phyloP scores from a whole-genome alignment of 2,329 filamentous ascomycete genomes.

The Fulvia fulva region DNA sequence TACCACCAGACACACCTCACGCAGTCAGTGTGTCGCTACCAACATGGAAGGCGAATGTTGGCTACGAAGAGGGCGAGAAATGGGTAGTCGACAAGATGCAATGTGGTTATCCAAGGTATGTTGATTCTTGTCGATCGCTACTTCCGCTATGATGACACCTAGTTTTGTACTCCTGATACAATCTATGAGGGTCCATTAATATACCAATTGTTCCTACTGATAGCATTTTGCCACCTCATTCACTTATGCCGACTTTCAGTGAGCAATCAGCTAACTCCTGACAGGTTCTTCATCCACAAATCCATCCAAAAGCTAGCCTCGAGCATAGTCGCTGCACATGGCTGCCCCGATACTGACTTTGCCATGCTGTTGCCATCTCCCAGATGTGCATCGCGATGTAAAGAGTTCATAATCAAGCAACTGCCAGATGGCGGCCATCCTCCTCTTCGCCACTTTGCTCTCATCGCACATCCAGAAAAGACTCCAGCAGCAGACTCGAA shows the following conservation, averaged over 20 bases:
- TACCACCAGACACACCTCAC: conserved; percentile 74
- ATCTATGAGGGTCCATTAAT: not conserved
- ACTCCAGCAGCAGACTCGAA: conserved; percentile 35
- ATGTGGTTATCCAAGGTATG: conserved; percentile 82
- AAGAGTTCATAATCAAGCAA: conserved; percentile 65
- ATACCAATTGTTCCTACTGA: conserved; percentile 11
- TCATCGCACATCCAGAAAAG: conserved; percentile 58
- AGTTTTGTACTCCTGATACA: conserved; percentile 1
- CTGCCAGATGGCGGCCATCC: conserved; percentile 50
- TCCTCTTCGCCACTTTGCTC: conserved; percentile 56
- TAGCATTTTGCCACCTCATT: not conserved
- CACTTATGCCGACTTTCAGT: not conserved
- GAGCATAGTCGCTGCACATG: conserved; percentile 63
- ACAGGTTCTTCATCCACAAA: conserved; percentile 86
- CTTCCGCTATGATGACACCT: not conserved
- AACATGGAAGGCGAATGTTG: conserved; percentile 86
- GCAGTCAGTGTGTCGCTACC: conserved; percentile 94
- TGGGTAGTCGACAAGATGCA: conserved; percentile 84
- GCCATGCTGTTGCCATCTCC: conserved; percentile 81
- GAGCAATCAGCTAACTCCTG: not conserved
- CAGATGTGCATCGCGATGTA: conserved; percentile 66
- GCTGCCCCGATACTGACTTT: conserved; percentile 53
- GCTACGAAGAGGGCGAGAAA: conserved; percentile 85
- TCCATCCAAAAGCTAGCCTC: conserved; percentile 69
- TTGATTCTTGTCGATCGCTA: not conserved